Percentiles rank a stretch among this genome's conserved stretches.
These are phyloP conservation scores for Diaporthe eres DNA, from an alignment of 2,329 filamentous ascomycete species.

Conservation along the genomic window DNA sequence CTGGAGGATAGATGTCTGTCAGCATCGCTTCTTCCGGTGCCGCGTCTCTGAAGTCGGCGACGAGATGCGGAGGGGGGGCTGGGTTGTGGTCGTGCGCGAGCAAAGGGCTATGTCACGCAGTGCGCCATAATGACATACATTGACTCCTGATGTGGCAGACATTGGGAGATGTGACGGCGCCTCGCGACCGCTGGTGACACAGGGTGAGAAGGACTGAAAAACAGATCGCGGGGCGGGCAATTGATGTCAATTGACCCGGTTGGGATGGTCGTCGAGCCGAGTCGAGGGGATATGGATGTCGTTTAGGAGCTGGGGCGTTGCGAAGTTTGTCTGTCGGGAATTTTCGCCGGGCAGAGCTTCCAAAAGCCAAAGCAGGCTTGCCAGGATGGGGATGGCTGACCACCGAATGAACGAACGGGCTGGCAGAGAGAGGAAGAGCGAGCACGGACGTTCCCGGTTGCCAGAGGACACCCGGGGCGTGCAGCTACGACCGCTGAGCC, in stretches of 20 bases:
- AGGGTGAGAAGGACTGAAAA: slow-evolving; percentile 51
- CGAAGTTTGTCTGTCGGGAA: slow-evolving; percentile 53
- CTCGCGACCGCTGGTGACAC: slow-evolving; percentile 56
- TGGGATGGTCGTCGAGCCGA: slow-evolving; percentile 38
- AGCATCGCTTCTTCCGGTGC: slow-evolving; percentile 20
- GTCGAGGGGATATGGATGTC: slow-evolving; percentile 37
- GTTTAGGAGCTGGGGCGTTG: slow-evolving; percentile 38
- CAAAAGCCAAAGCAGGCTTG: slow-evolving; percentile 41
- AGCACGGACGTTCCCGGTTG: slow-evolving; percentile 27
- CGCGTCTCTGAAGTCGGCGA: slow-evolving; percentile 6
- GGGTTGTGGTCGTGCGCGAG: slow-evolving; percentile 43
- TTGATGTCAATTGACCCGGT: slow-evolving; percentile 45
- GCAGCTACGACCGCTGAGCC: neutral
- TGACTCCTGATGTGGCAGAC: slow-evolving; percentile 77
- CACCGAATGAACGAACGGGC: slow-evolving; percentile 30
- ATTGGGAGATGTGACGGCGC: slow-evolving; percentile 65
- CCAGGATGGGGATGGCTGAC: slow-evolving; percentile 40
- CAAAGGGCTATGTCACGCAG: slow-evolving; percentile 36
- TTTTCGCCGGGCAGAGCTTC: slow-evolving; percentile 52
- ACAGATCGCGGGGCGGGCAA: slow-evolving; percentile 44
- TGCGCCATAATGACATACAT: slow-evolving; percentile 64
- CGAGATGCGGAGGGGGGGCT: slow-evolving; percentile 27
- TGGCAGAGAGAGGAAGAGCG: slow-evolving; percentile 12
- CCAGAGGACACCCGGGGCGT: slow-evolving; percentile 16
- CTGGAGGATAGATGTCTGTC: slow-evolving; percentile 62